Base-by-base conservation (phyloP, 2,329 filamentous ascomycete genomes). In the Fusarium sororula region DNA sequence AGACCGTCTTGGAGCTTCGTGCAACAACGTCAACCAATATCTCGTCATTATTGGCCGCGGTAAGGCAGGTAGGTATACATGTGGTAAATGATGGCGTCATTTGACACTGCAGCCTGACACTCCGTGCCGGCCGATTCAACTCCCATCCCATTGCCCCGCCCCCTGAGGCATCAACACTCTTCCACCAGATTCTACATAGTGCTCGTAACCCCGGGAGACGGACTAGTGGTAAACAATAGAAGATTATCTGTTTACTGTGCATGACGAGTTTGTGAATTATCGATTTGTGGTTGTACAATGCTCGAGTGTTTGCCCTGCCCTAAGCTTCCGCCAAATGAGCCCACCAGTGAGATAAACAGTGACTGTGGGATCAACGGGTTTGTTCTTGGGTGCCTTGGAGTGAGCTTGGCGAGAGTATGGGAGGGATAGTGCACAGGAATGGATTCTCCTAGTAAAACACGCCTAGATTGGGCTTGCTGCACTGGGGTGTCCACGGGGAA, bases 241-340 rank as follows among this genome's bases (percentile, higher is more conserved):
- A 3, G 6, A 28, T 0, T 7, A 3, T 24, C 6, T 48, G 39
- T 0, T 1, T 2, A 2, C 1, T 5, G 14, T 12, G 24, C 38
- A 17, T 37, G 22, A 26, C n/a, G 13, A 4, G 6, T 70, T 45
- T 30, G 17, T 28, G 2, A 3, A 17, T 18, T 6, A 32, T 24
- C 3, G 14, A 1, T n/a, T 32, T 11, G 6, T 24, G n/a, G 11
- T 30, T 13, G 17, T 2, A n/a, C 8, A 47, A 20, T 44, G 35
- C 15, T 41, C 30, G 22, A 70, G 67, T 70, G 67, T 70, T 45
- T 54, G 39, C 28, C 32, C 15, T 65, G 51, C 41, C 66, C 65
- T 64, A 38, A 30, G 28, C 41, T 47, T 24, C 35, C 39, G 32
- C 17, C 24, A 24, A 42, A 22, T 22, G 26, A 22, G 50, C 24